Evolutionary conservation across 2,329 filamentous ascomycete species (phyloP).

Genomic region (Penicillium sclerotigenum): DNA sequence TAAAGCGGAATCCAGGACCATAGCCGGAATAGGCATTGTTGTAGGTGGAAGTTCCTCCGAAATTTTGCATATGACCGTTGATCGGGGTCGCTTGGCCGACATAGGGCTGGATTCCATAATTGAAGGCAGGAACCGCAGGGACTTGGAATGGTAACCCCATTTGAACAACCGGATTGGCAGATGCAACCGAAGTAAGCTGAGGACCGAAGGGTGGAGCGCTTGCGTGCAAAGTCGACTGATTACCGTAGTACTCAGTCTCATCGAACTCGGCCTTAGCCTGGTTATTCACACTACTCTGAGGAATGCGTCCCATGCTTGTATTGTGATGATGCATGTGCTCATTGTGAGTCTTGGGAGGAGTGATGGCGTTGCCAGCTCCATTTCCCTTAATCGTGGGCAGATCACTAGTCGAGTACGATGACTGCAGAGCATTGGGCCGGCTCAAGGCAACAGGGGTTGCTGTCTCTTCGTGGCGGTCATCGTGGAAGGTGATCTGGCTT

Average conservation of each 20-base stretch:
- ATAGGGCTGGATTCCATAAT: slow-evolving; percentile 53
- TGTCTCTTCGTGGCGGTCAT: slow-evolving; percentile 29
- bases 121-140: slow-evolving; percentile 41
- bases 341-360: slow-evolving; percentile 56
- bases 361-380: slow-evolving; percentile 46
- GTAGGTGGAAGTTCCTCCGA: slow-evolving; percentile 50
- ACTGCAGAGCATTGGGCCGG: slow-evolving; percentile 57
- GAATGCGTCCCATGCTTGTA: slow-evolving; percentile 75
- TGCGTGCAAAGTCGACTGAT: slow-evolving; percentile 72
- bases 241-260: slow-evolving; percentile 46
- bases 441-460: slow-evolving; percentile 32
- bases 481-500: slow-evolving; percentile 37
- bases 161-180: slow-evolving; percentile 31
- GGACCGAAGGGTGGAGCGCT: slow-evolving; percentile 78
- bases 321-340: slow-evolving; percentile 70
- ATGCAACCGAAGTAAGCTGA: slow-evolving; percentile 44
- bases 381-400: slow-evolving; percentile 78
- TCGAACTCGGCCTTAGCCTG: slow-evolving; percentile 52
- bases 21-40: slow-evolving; percentile 51
- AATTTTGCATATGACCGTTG: slow-evolving; percentile 40
- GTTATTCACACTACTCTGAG: slow-evolving; percentile 61
- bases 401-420: slow-evolving; percentile 87
- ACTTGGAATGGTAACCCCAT: slow-evolving; percentile 35
- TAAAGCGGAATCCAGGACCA: slow-evolving; percentile 53
- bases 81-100: slow-evolving; percentile 49